These are phyloP conservation scores for Daldinia caldariorum DNA, from an alignment of 495 filamentous ascomycete genomes.

Conservation along the genomic window DNA sequence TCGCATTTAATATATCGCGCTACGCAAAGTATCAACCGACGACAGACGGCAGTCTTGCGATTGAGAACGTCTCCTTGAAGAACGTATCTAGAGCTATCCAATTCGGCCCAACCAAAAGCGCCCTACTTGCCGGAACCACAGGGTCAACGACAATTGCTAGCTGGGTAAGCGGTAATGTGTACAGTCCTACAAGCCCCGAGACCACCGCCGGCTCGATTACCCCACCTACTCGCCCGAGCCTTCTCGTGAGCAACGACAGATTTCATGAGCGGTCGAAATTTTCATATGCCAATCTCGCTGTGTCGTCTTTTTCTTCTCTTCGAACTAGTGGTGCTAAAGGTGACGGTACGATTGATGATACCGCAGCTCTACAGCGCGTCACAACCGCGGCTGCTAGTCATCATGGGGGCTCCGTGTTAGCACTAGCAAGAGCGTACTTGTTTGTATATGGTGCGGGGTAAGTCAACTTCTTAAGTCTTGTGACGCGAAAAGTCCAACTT, in stretches of 20 bases:
- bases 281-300: constrained; percentile 67
- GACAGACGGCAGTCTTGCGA: constrained; percentile 61
- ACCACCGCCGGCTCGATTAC: constrained; percentile 49
- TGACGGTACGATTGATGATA: constrained; percentile 73
- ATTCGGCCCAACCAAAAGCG: constrained; percentile 55
- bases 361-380: constrained; percentile 70
- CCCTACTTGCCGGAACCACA: constrained; percentile 66
- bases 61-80: constrained; percentile 74
- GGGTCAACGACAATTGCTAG: constrained; percentile 60
- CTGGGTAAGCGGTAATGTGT: constrained; percentile 57
- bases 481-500: neutral
- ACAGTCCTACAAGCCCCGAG: constrained; percentile 54
- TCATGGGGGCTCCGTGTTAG: constrained; percentile 66
- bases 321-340: constrained; percentile 78
- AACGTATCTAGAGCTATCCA: constrained; percentile 66
- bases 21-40: constrained; percentile 57
- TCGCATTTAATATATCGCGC: constrained; percentile 60
- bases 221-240: constrained; percentile 50
- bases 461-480: constrained; percentile 3
- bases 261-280: constrained; percentile 76
- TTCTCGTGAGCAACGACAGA: constrained; percentile 49
- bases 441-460: constrained; percentile 74
- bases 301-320: constrained; percentile 71
- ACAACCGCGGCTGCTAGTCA: constrained; percentile 65
- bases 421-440: constrained; percentile 61